Conservation (phyloP, 2,329 filamentous ascomycete species). For the Arthrinium phaeospermum region DNA sequence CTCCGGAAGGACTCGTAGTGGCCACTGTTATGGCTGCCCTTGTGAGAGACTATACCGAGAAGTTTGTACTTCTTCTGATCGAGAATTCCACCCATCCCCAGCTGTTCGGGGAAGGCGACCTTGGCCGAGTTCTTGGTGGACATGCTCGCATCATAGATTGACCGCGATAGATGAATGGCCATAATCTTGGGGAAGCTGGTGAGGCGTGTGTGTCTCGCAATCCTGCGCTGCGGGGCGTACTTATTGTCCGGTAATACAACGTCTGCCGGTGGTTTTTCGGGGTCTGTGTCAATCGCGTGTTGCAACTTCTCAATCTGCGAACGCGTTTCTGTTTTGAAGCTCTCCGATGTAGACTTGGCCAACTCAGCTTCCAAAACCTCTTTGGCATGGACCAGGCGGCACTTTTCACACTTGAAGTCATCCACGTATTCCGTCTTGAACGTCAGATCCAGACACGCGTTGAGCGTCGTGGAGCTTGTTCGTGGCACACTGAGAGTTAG, state of each 20-base stretch:
- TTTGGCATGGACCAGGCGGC: slow-evolving; percentile 81
- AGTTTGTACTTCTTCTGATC: slow-evolving; percentile 82
- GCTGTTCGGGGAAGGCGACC: slow-evolving; percentile 86
- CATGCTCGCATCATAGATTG: slow-evolving; percentile 80
- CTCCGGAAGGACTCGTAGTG: slow-evolving; percentile 97
- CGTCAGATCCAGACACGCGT: slow-evolving; percentile 88
- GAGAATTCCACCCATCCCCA: slow-evolving; percentile 81
- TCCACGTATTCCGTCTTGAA: slow-evolving; percentile 96
- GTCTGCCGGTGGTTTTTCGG: slow-evolving; percentile 75
- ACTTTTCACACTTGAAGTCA: slow-evolving; percentile 95
- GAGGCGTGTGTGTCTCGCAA: slow-evolving; percentile 87
- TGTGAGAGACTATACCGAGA: slow-evolving; percentile 88
- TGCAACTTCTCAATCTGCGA: slow-evolving; percentile 70
- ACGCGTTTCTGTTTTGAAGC: slow-evolving; percentile 57
- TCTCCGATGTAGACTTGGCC: slow-evolving; percentile 57
- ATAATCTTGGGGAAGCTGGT: slow-evolving; percentile 88
- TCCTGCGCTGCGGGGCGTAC: slow-evolving; percentile 79
- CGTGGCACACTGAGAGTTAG: slow-evolving; percentile 92
- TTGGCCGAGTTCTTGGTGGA: slow-evolving; percentile 96
- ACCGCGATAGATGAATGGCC: slow-evolving; percentile 89
- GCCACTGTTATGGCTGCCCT: slow-evolving; percentile 92
- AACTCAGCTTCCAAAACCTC: slow-evolving; percentile 67
- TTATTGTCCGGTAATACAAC: slow-evolving; percentile 77
- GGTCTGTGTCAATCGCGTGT: slow-evolving; percentile 76
- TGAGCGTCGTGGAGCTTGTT: slow-evolving; percentile 78